Base-by-base conservation (phyloP, 805 yeast genomes). In the Lipomyces sp. region DNA sequence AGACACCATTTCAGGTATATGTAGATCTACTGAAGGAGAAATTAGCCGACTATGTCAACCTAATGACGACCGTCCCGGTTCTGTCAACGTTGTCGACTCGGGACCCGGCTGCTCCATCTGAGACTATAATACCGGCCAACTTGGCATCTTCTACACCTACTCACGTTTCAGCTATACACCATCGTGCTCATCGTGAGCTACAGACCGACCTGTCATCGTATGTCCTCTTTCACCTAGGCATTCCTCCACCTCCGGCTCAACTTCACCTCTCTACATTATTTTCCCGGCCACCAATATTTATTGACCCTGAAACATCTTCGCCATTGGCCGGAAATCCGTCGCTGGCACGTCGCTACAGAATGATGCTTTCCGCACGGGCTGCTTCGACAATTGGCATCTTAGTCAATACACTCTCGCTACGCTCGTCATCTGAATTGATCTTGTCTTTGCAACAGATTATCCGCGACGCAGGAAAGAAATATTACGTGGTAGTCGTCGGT, bases 401-500 rank as follows among this genome's bases (percentile, higher is more conserved):
- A 42, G 93, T 95, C 51, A 96, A 95, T 75, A 94, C 98, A 0
- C 80, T 95, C 37, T 94, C 98, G 0, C 78, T 95, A 50, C 79
- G 87, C 50, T 89, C 90, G 74, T 90, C 97, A 4, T 85, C 86
- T 61, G 81, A 76, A n/a, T 79, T 94, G 45, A 81, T 94, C 62
- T 85, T 87, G 63, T 80, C 81, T 42, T 84, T 92, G 6, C 84
- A 86, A 15, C 75, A 80, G 33, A 83, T 89, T 77, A 85, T 95
- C 65, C 84, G 82, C 60, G 82, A 80, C 2, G 92, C 94, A 0
- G 97, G 90, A 1, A 95, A 95, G 78, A 95, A 95, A 75, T 94
- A 90, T 71, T 95, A 95, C 75, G 84, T 92, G 75, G 92, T 95
- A 79, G 98, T 93, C 2, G 98, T 95, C 3, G 99, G 99, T 10